Conservation (phyloP, 2,329 filamentous ascomycete species). For the Fusarium sp. region DNA sequence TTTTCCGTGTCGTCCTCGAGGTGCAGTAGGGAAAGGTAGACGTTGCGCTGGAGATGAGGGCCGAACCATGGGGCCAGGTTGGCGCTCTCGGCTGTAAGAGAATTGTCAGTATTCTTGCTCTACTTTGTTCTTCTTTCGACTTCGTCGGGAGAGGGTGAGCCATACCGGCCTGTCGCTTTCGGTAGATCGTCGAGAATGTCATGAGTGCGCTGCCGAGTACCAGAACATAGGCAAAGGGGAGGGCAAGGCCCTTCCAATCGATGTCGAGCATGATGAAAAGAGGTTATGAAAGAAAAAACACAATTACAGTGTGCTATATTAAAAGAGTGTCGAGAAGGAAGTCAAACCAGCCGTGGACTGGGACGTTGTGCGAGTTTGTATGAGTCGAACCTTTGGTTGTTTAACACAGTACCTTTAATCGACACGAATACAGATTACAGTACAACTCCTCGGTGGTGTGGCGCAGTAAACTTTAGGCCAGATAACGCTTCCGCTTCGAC, state of each 20-base stretch:
- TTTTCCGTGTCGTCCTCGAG: constrained; percentile 76
- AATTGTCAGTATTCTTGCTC: constrained; percentile 13
- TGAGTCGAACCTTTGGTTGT: constrained; percentile 1
- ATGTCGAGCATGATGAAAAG: constrained; percentile 63
- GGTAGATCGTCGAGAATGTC: constrained; percentile 93
- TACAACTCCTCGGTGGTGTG: constrained; percentile 31
- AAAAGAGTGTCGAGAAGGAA: constrained; percentile 34
- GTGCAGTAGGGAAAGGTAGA: constrained; percentile 94
- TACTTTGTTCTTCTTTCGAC: neutral
- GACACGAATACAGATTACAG: constrained; percentile 33
- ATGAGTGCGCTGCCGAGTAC: constrained; percentile 89
- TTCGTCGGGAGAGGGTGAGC: neutral
- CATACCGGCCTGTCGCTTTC: constrained; percentile 88
- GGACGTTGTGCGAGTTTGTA: constrained; percentile 5
- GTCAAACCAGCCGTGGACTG: constrained; percentile 20
- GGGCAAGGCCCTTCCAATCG: constrained; percentile 86
- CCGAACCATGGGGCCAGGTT: constrained; percentile 96
- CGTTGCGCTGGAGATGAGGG: constrained; percentile 88
- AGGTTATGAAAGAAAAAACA: constrained; percentile 8
- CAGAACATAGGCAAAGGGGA: constrained; percentile 90
- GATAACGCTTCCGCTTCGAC: constrained; percentile 25
- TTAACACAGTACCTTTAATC: constrained; percentile 7
- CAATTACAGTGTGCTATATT: constrained; percentile 6
- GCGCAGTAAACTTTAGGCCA: constrained; percentile 41
- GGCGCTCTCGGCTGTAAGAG: constrained; percentile 74